Percentiles rank a stretch among this genome's conserved stretches.
These are phyloP conservation scores for Xylariomycetidae sp. DNA, from an alignment of 2,329 filamentous ascomycete genomes.

Conservation along the genomic window DNA sequence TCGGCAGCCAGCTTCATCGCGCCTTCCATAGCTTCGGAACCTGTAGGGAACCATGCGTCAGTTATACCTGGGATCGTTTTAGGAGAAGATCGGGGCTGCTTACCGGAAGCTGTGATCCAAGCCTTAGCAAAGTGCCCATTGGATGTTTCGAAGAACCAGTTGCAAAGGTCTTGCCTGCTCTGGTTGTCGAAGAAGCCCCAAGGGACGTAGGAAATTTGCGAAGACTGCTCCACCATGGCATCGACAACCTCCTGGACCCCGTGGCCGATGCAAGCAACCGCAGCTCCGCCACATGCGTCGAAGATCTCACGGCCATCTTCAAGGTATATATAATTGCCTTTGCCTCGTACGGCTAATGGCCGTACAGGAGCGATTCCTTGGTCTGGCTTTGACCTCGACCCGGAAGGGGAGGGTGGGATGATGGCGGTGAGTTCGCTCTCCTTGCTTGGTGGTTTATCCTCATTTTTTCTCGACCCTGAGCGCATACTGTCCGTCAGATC, in stretches of 20 bases:
- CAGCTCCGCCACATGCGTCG: slow-evolving; percentile 68
- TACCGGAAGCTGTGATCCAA: slow-evolving; percentile 31
- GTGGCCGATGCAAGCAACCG: slow-evolving; percentile 66
- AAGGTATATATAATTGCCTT: not conserved
- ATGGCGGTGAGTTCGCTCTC: too few species aligned
- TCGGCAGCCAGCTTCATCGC: slow-evolving; percentile 62
- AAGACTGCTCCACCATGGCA: slow-evolving; percentile 50
- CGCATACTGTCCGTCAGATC: too few species aligned
- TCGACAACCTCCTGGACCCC: slow-evolving; percentile 53
- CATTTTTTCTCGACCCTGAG: too few species aligned
- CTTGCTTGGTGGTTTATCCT: too few species aligned
- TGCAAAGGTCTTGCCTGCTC: slow-evolving; percentile 41
- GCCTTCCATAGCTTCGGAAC: slow-evolving; percentile 64
- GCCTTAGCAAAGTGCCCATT: slow-evolving; percentile 30
- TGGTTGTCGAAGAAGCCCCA: slow-evolving; percentile 47
- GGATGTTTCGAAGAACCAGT: slow-evolving; percentile 33
- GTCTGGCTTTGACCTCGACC: too few species aligned
- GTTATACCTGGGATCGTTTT: too few species aligned
- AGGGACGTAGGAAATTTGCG: slow-evolving; percentile 23
- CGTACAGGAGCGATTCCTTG: not conserved
- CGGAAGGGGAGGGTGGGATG: too few species aligned
- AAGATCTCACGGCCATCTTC: slow-evolving; percentile 40
- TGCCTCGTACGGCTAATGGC: not conserved
- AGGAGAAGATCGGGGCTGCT: not conserved
- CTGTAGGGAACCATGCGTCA: slow-evolving; percentile 25